Percentiles rank a stretch among this genome's conserved stretches.
phyloP scores from a whole-genome alignment of 306 rosid species.

The Lablab purpureus region DNA sequence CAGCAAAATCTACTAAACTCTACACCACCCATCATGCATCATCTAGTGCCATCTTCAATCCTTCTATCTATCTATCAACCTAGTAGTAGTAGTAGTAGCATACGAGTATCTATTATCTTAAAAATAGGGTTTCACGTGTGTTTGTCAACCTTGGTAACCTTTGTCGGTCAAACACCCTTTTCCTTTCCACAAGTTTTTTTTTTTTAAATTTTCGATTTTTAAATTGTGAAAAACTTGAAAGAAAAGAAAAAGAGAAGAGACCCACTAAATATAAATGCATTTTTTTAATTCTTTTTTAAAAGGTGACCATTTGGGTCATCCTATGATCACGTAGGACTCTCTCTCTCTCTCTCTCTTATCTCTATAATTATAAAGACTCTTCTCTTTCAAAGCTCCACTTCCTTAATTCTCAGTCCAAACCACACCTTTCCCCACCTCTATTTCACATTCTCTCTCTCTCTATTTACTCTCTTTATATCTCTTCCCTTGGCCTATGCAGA shows the following conservation, averaged over 20 bases:
- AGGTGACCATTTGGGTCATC: slow-evolving; percentile 44
- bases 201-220: background rate
- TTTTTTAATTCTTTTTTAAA: background rate
- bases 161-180: slow-evolving; percentile 74
- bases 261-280: slow-evolving; percentile 2
- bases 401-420: slow-evolving; percentile 45
- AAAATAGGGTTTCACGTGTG: slow-evolving; percentile 66
- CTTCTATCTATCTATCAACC: background rate
- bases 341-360: slow-evolving; percentile 39
- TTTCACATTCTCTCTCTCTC: background rate
- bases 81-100: background rate
- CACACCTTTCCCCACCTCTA: slow-evolving; percentile 32
- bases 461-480: background rate
- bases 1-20: background rate
- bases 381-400: slow-evolving; percentile 46
- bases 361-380: slow-evolving; percentile 56
- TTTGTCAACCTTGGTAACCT: slow-evolving; percentile 65
- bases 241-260: slow-evolving; percentile 12
- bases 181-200: slow-evolving; percentile 31
- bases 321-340: slow-evolving; percentile 45
- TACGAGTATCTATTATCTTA: slow-evolving; percentile 29
- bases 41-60: background rate
- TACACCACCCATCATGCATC: background rate
- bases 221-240: background rate
- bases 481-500: slow-evolving; percentile 24